Percentiles rank a stretch among this genome's conserved stretches.
Evolutionary conservation across 2,329 filamentous ascomycete genomes (phyloP).

Genomic region (Hypoxylon rubiginosum): DNA sequence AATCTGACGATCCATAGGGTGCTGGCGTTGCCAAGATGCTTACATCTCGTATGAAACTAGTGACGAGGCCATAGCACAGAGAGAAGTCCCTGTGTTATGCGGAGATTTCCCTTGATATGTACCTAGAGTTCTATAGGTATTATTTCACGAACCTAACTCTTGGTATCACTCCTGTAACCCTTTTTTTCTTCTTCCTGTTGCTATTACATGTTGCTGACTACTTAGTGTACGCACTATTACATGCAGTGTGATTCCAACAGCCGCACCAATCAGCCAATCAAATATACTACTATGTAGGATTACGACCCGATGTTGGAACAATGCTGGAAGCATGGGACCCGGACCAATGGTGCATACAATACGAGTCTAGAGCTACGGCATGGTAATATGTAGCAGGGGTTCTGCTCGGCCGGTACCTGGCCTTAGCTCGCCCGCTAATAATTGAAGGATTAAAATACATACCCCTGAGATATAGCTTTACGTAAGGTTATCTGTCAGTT

Average conservation of each 20-base stretch:
- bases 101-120: not conserved
- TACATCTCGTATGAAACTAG: not conserved
- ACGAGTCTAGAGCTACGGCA: not conserved
- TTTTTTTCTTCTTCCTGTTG: not conserved
- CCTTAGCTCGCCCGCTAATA: conserved; percentile 7
- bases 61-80: not conserved
- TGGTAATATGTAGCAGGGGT: conserved; percentile 6
- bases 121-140: too few species aligned
- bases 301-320: not conserved
- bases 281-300: not conserved
- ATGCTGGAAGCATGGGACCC: not conserved
- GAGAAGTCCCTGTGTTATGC: not conserved
- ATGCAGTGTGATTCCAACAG: not conserved
- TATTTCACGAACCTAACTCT: not conserved
- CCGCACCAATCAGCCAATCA: not conserved
- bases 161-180: not conserved
- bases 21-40: conserved; percentile 1
- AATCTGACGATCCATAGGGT: conserved; percentile 21
- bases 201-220: not conserved
- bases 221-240: not conserved
- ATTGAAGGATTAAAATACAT: conserved; percentile 2
- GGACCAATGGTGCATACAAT: not conserved
- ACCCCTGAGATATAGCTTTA: conserved; percentile 18
- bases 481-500: conserved; percentile 12
- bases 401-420: conserved; percentile 11